Conservation (phyloP, 805 yeast species). For the Sungouiozyma intestinalis region DNA sequence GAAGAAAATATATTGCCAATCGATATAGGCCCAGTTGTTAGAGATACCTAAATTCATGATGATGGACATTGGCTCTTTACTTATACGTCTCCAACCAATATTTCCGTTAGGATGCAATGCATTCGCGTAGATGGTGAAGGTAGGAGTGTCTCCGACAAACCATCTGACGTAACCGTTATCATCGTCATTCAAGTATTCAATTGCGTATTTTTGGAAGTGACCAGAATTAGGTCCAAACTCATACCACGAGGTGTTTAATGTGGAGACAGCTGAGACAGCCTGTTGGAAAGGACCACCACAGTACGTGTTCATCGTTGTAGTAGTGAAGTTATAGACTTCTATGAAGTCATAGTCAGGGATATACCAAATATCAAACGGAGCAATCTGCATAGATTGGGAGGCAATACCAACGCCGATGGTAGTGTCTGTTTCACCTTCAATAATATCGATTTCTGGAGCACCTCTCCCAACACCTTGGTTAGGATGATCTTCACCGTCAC, state of each 20-base stretch:
- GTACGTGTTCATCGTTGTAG: slow-evolving; percentile 77
- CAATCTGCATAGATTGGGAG: slow-evolving; percentile 86
- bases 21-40: slow-evolving; percentile 86
- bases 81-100: slow-evolving; percentile 66
- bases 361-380: slow-evolving; percentile 93
- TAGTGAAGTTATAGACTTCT: slow-evolving; percentile 55
- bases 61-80: slow-evolving; percentile 90
- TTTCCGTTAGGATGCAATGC: slow-evolving; percentile 89
- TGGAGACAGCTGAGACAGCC: slow-evolving; percentile 77
- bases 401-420: slow-evolving; percentile 54
- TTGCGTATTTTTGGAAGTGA: slow-evolving; percentile 62
- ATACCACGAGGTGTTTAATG: slow-evolving; percentile 76
- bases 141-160: slow-evolving; percentile 76
- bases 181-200: slow-evolving; percentile 66
- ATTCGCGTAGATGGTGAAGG: slow-evolving; percentile 59
- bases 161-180: slow-evolving; percentile 69
- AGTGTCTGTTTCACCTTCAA: slow-evolving; percentile 73
- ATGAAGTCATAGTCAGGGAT: slow-evolving; percentile 77
- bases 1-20: slow-evolving; percentile 73
- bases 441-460: slow-evolving; percentile 88
- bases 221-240: slow-evolving; percentile 44
- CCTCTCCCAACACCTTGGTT: slow-evolving; percentile 84
- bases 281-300: slow-evolving; percentile 92
- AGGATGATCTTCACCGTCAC: slow-evolving; percentile 79
- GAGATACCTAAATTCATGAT: slow-evolving; percentile 84